phyloP scores from a whole-genome alignment of 495 filamentous ascomycete species.

The Tuber borchii region DNA sequence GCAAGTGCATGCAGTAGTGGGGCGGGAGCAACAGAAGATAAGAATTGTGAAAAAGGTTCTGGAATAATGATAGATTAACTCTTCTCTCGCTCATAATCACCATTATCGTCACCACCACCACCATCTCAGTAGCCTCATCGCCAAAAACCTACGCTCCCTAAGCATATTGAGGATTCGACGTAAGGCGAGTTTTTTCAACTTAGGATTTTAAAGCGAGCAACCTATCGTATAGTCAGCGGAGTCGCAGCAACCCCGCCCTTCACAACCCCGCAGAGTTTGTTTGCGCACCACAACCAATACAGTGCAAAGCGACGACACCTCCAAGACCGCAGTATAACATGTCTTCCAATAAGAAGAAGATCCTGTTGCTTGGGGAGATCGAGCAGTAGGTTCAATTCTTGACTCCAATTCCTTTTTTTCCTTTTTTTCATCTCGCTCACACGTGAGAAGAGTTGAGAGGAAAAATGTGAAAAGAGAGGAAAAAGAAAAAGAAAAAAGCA shows the following conservation, averaged over 20 bases:
- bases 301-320: background rate
- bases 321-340: background rate
- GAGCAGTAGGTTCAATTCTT: constrained; percentile 45
- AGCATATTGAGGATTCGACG: background rate
- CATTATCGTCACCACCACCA: background rate
- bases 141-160: background rate
- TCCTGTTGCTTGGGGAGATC: constrained; percentile 55
- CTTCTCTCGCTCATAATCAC: background rate
- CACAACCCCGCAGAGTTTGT: background rate
- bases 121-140: background rate
- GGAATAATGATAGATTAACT: background rate
- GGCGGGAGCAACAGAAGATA: background rate
- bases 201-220: background rate
- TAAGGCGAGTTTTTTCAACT: background rate
- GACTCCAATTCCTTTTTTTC: constrained; percentile 27
- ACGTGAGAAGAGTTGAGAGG: background rate
- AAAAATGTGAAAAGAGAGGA: background rate
- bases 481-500: background rate
- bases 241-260: background rate
- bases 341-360: constrained; percentile 45
- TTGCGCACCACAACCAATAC: background rate
- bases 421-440: background rate
- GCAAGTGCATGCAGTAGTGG: background rate
- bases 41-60: background rate
- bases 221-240: background rate